A percentile compares a stretch with the other conserved stretches of the same genome.
Conservation (phyloP, 768 basidiomycete species). For the Trametes cinnabarina region DNA sequence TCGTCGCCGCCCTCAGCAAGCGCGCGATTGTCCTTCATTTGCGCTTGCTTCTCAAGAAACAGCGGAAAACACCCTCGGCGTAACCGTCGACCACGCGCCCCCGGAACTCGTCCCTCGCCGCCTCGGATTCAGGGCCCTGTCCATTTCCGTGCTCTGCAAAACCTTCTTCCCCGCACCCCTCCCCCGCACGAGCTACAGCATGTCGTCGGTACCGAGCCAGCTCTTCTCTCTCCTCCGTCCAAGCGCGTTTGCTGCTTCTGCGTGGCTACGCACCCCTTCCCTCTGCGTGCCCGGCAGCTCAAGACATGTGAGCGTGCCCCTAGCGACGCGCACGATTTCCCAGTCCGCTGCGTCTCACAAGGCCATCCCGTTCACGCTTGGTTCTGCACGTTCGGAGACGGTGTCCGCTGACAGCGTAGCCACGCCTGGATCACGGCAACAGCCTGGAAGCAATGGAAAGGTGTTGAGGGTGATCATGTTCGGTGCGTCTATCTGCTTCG, state of each 20-base stretch:
- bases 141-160: conserved; percentile 8
- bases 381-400: conserved; percentile 36
- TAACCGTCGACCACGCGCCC: no score
- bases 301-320: not conserved
- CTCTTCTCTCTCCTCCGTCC: conserved; percentile 10
- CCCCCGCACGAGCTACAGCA: not conserved
- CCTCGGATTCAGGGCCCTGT: not conserved
- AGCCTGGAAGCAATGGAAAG: conserved; percentile 10
- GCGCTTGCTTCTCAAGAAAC: not conserved
- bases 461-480: conserved; percentile 68
- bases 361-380: conserved; percentile 47
- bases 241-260: not conserved
- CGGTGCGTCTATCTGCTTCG: conserved; percentile 27
- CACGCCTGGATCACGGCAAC: not conserved
- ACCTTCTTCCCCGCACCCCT: not conserved
- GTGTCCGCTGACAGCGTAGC: conserved; percentile 7
- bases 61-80: not conserved
- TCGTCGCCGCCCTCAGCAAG: not conserved
- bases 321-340: conserved; percentile 18
- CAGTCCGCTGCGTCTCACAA: conserved; percentile 34
- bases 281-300: not conserved
- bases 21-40: not conserved
- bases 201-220: not conserved
- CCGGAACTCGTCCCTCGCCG: not conserved
- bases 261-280: conserved; percentile 1